phyloP scores from a whole-genome alignment of 352 stramenopile species.

The Phytophthora pini region DNA sequence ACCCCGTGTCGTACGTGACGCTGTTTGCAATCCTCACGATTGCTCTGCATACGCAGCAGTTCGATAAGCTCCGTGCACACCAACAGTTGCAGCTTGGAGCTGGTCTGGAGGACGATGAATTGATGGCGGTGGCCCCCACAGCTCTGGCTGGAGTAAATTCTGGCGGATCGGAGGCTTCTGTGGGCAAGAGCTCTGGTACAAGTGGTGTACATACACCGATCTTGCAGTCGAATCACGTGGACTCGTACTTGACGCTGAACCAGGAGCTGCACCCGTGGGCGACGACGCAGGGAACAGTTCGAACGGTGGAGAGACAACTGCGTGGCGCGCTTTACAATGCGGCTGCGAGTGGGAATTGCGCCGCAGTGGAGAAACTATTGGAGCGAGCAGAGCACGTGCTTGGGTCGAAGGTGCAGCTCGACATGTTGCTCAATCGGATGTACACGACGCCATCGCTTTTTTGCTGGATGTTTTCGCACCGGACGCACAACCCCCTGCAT shows the following conservation, averaged over 20 bases:
- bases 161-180: constrained; percentile 5
- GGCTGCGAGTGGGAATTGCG: constrained; percentile 48
- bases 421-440: constrained; percentile 72
- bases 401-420: constrained; percentile 65
- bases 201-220: constrained; percentile 40
- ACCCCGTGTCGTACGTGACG: constrained; percentile 33
- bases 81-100: constrained; percentile 70
- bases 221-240: constrained; percentile 46
- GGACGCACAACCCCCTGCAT: constrained; percentile 76
- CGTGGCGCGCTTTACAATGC: constrained; percentile 59
- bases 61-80: constrained; percentile 67
- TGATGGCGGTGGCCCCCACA: constrained; percentile 34
- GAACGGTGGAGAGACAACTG: constrained; percentile 54
- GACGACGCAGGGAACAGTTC: constrained; percentile 40
- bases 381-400: constrained; percentile 59
- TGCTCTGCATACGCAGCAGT: constrained; percentile 66
- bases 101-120: constrained; percentile 57
- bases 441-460: constrained; percentile 71
- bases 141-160: constrained; percentile 14
- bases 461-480: constrained; percentile 72
- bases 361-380: constrained; percentile 51
- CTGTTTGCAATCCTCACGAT: constrained; percentile 51
- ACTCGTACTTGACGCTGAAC: constrained; percentile 48
- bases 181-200: constrained; percentile 4
- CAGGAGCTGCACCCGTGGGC: constrained; percentile 46